Conservation (phyloP, 2,329 filamentous ascomycete species). For the Paecilomyces variotii region DNA sequence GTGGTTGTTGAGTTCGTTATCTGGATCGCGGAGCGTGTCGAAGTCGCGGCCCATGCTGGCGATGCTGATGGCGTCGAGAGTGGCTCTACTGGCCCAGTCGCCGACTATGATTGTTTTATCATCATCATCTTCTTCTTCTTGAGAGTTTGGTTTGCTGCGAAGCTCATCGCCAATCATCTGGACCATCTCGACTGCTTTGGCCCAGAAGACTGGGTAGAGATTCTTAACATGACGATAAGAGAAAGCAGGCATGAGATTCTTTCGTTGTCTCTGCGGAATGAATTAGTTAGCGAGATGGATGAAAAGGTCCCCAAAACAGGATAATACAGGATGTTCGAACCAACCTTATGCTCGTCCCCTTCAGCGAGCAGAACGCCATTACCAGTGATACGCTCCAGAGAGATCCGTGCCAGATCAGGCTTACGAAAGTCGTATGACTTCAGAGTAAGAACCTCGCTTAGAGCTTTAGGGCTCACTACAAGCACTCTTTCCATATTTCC, state of each 20-base stretch:
- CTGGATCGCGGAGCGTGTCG: slow-evolving; percentile 53
- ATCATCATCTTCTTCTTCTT: slow-evolving; percentile 5
- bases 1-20: slow-evolving; percentile 47
- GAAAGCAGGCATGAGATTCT: slow-evolving; percentile 73
- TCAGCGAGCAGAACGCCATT: slow-evolving; percentile 61
- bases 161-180: slow-evolving; percentile 48
- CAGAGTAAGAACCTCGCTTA: slow-evolving; percentile 62
- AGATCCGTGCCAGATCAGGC: slow-evolving; percentile 41
- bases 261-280: slow-evolving; percentile 50
- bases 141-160: slow-evolving; percentile 23
- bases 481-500: slow-evolving; percentile 59
- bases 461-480: slow-evolving; percentile 53
- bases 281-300: slow-evolving; percentile 1
- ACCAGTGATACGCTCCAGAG: slow-evolving; percentile 31
- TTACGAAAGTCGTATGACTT: slow-evolving; percentile 65
- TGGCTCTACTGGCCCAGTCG: slow-evolving; percentile 58
- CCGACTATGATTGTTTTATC: slow-evolving; percentile 48
- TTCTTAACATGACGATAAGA: slow-evolving; percentile 79
- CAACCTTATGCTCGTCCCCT: slow-evolving; percentile 77
- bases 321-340: slow-evolving; percentile 7
- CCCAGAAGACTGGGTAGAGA: slow-evolving; percentile 77
- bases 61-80: slow-evolving; percentile 67
- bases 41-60: slow-evolving; percentile 68
- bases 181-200: slow-evolving; percentile 62
- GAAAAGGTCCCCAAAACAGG: neutral